Conservation (phyloP, 331 rosid species). For the Rhamnella rubrinervis region DNA sequence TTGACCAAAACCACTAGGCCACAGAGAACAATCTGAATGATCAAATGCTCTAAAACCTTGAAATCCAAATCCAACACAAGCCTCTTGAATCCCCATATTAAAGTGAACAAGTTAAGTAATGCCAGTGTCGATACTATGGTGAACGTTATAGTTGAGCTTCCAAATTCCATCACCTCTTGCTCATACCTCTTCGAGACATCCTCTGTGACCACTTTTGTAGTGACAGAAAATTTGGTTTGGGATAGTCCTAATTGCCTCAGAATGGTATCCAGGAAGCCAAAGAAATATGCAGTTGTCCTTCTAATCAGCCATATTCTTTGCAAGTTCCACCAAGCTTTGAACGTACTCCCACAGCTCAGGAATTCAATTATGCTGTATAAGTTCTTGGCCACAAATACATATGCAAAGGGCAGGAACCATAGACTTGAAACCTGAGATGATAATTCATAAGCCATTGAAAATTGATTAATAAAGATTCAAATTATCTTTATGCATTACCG, state of each 20-base stretch:
- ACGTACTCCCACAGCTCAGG: conserved; percentile 35
- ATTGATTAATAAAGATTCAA: background rate
- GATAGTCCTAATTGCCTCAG: conserved; percentile 46
- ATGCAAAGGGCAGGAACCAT: conserved; percentile 67
- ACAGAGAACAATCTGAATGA: conserved; percentile 45
- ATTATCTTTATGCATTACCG: background rate
- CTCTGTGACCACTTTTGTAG: conserved; percentile 44
- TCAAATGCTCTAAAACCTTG: conserved; percentile 28
- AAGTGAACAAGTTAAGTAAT: conserved; percentile 44
- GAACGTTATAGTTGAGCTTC: conserved; percentile 44
- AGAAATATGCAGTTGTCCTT: conserved; percentile 53
- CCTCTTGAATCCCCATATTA: conserved; percentile 41
- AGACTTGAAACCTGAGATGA: conserved; percentile 53
- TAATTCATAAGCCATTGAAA: background rate
- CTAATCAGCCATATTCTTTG: conserved; percentile 53
- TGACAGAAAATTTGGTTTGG: conserved; percentile 45
- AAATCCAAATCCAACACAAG: conserved; percentile 30
- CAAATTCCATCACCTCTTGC: conserved; percentile 60
- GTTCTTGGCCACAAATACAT: conserved; percentile 47
- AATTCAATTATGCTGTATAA: conserved; percentile 48
- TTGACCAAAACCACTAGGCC: conserved; percentile 43
- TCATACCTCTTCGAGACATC: conserved; percentile 48
- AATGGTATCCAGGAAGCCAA: conserved; percentile 53
- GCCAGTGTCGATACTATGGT: conserved; percentile 49
- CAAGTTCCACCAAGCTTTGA: conserved; percentile 68